Percentiles rank a stretch among this genome's conserved stretches.
These are phyloP conservation scores for Thoreauomyces humboldtii DNA, from an alignment of 192 early-diverging fungal species.

Conservation along the genomic window DNA sequence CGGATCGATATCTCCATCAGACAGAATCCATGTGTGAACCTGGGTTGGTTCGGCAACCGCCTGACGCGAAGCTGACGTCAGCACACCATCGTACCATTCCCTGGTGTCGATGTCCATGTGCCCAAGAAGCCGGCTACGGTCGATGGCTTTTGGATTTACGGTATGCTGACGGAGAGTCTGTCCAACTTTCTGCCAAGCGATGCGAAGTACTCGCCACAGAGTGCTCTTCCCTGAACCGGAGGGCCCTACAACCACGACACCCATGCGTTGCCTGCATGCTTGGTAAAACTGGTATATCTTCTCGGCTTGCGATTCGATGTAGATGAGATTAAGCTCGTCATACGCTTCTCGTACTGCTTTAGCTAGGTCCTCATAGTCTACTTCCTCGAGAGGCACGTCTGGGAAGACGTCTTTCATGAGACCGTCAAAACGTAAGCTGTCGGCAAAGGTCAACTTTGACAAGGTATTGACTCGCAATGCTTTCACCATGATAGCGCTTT, in stretches of 20 bases:
- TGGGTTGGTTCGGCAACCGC: conserved; percentile 52
- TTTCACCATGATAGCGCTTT: conserved; percentile 47
- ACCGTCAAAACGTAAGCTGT: conserved; percentile 44
- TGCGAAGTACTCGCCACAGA: conserved; percentile 43
- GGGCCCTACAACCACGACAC: conserved; percentile 60
- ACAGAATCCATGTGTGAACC: conserved; percentile 56
- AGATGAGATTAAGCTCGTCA: conserved; percentile 48
- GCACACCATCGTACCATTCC: conserved; percentile 60
- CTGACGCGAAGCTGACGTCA: conserved; percentile 53
- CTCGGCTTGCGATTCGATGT: conserved; percentile 47
- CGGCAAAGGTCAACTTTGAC: conserved; percentile 55
- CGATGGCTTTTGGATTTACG: conserved; percentile 57
- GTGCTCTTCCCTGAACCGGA: conserved; percentile 55
- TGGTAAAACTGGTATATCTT: conserved; percentile 59
- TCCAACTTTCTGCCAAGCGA: conserved; percentile 49
- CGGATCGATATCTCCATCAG: conserved; percentile 60
- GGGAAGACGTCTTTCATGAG: conserved; percentile 59
- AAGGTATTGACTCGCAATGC: conserved; percentile 55
- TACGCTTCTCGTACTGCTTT: conserved; percentile 47
- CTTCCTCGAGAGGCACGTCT: conserved; percentile 44
- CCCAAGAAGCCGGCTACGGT: conserved; percentile 49
- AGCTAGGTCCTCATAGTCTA: conserved; percentile 41
- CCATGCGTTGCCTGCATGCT: conserved; percentile 57
- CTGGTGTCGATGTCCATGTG: conserved; percentile 62
- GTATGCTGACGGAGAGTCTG: conserved; percentile 41